Evolutionary conservation across 495 filamentous ascomycete genomes (phyloP), one percentile per base, ranked within the genome.

Genomic region (Aspergillus sclerotiicarbonarius): DNA sequence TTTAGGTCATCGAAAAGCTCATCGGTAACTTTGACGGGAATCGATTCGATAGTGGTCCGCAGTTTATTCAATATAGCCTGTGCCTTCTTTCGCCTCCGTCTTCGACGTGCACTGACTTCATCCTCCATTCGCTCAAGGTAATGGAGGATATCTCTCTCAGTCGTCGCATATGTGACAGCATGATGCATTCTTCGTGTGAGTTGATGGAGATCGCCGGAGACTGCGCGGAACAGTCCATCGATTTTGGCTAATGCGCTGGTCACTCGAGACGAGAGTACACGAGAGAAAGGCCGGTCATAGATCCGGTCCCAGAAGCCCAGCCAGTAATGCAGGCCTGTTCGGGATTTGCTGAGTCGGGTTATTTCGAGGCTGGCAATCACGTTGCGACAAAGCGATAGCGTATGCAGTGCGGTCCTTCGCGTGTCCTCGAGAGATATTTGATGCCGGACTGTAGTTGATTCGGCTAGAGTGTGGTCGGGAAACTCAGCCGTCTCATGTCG

Each of bases 1-100:
- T 70, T 70, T 57, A 70, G 54, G 16, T 67, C 64, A 15, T 61
- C 58, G 35, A 62, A 62, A 8, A 67, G 54, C 9, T 65, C 60
- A 18, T 70, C 54, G 49, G 41, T 56, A 12, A 70, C 62, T 25
- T 57, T 60, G 12, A 70, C 56, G 1, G 64, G 67, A 18, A 70
- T 65, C 2, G 51, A 51, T 48, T 67, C 62, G 32, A 70, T 58
- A 29, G 45, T 56, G 32, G 35, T 39, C 1, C 64, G 55, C 67
- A 67, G 57, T 18, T 57, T 60, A 8, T 58, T 29, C 19, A 70
- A 29, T 7, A 61, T 63, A 7, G 51, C 19, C 31, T 59, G 62
- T 5, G 64, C 62, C 47, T 62, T 62, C 32, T 54, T 58, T 18
- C 67, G 64, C 30, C 67, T 49, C 21, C 57, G 60, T 13, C 57